Percentiles rank a stretch among this genome's conserved stretches.
Evolutionary conservation across 345 rosid species (phyloP).

Genomic region (Euclidium syriacum): DNA sequence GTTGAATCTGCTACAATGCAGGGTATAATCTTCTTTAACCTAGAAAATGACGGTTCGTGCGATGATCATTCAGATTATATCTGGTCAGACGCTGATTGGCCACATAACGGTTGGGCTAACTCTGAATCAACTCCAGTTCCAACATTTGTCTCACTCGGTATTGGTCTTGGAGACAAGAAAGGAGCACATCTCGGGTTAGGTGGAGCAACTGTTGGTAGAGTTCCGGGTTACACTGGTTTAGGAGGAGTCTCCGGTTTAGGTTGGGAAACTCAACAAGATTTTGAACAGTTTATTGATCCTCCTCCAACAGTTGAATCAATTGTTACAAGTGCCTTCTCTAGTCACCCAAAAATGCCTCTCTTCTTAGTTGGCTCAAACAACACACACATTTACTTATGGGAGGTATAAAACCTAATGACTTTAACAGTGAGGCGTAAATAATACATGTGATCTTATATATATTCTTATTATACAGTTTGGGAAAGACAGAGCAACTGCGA

Average conservation of each 20-base stretch:
- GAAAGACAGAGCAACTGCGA: constrained; percentile 73
- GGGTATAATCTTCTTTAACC: constrained; percentile 76
- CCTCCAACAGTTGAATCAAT: constrained; percentile 68
- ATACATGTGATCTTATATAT: not conserved
- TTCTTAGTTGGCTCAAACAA: constrained; percentile 94
- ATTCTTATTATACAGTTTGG: constrained; percentile 57
- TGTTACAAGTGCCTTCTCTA: constrained; percentile 71
- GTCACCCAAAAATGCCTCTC: constrained; percentile 86
- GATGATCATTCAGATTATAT: constrained; percentile 44
- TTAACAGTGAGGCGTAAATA: not conserved
- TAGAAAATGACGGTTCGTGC: constrained; percentile 44
- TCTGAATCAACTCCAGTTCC: constrained; percentile 72
- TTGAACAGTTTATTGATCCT: constrained; percentile 63
- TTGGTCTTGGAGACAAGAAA: constrained; percentile 68
- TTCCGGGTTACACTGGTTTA: constrained; percentile 58
- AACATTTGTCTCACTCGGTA: constrained; percentile 62
- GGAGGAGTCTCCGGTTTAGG: constrained; percentile 74
- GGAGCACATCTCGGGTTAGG: constrained; percentile 77
- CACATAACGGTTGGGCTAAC: constrained; percentile 82
- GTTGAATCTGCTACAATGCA: constrained; percentile 32
- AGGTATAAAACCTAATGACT: constrained; percentile 64
- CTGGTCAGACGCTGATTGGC: constrained; percentile 89
- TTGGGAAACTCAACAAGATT: constrained; percentile 72
- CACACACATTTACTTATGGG: constrained; percentile 87
- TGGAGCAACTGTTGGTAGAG: constrained; percentile 61